Conservation (phyloP, 139 green algal genomes). For the Zygnema circumcarinatum region DNA sequence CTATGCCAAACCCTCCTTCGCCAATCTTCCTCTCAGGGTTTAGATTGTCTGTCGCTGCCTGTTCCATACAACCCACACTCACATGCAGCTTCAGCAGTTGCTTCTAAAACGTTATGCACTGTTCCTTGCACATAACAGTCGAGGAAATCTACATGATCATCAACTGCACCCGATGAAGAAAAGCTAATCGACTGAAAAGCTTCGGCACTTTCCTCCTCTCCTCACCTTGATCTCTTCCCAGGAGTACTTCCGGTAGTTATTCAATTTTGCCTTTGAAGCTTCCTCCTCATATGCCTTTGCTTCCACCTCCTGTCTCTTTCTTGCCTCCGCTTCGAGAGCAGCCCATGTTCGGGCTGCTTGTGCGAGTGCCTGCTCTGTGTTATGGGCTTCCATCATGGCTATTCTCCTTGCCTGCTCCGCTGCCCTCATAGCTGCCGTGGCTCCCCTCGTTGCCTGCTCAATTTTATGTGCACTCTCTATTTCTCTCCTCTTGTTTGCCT, state of each 20-base stretch:
- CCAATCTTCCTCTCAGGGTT: constrained; percentile 46
- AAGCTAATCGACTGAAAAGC: too few species aligned
- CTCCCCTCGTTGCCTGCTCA: constrained; percentile 10
- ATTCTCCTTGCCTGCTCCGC: constrained; percentile 14
- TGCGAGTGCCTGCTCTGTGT: constrained; percentile 25
- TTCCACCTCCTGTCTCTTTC: constrained; percentile 21
- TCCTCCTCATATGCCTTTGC: constrained; percentile 16
- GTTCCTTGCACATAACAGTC: too few species aligned
- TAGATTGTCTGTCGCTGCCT: constrained; percentile 52
- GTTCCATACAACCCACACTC: background rate
- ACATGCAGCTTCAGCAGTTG: too few species aligned
- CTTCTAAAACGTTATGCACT: too few species aligned
- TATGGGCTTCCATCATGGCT: background rate
- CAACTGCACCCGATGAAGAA: too few species aligned
- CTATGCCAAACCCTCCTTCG: constrained; percentile 54
- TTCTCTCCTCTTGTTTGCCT: constrained; percentile 19
- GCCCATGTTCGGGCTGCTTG: constrained; percentile 30
- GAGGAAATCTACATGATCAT: too few species aligned
- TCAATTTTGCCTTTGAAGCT: background rate
- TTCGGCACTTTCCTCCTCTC: background rate
- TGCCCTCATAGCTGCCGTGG: background rate
- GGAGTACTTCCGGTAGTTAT: constrained; percentile 20
- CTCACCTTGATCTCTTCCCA: constrained; percentile 38
- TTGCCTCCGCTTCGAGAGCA: constrained; percentile 23
- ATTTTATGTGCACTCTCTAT: constrained; percentile 21